These are phyloP conservation scores for Harringtonia lauricola DNA, from an alignment of 2,329 filamentous ascomycete genomes.

Conservation along the genomic window DNA sequence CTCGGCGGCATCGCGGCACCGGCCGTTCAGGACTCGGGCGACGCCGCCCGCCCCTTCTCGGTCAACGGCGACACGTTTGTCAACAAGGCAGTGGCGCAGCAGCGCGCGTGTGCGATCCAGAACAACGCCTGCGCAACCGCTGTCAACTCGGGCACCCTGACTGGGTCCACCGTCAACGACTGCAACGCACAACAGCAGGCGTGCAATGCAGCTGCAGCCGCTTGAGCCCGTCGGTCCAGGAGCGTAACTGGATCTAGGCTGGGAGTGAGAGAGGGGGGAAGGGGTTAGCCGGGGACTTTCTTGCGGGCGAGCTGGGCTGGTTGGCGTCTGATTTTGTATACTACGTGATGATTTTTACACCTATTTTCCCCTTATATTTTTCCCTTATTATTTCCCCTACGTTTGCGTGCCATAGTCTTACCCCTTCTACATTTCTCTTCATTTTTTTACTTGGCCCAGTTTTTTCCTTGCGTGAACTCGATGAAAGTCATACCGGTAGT, in stretches of 20 bases:
- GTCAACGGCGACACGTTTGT: slow-evolving; percentile 49
- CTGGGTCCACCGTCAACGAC: slow-evolving; percentile 31
- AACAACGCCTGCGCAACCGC: slow-evolving; percentile 48
- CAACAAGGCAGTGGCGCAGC: slow-evolving; percentile 40
- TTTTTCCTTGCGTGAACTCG: too few species aligned
- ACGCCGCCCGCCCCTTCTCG: slow-evolving; percentile 38
- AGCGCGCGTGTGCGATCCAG: slow-evolving; percentile 53
- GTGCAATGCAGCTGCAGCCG: slow-evolving; percentile 24
- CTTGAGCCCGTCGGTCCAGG: too few species aligned
- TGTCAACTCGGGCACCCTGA: slow-evolving; percentile 37
- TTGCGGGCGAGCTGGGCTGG: neutral
- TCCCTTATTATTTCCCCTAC: neutral
- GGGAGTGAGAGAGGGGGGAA: neutral
- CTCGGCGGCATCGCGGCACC: slow-evolving; percentile 43
- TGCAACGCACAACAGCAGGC: slow-evolving; percentile 42
- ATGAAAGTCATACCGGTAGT: too few species aligned
- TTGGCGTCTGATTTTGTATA: neutral
- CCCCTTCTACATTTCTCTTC: neutral
- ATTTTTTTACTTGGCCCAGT: neutral
- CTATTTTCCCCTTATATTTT: neutral
- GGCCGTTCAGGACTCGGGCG: slow-evolving; percentile 33
- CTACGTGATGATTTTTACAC: neutral
- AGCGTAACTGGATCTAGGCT: neutral
- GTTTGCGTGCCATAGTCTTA: neutral
- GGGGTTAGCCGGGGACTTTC: too few species aligned